phyloP scores from a whole-genome alignment of 495 filamentous ascomycete genomes.

The Cryomyces minteri region DNA sequence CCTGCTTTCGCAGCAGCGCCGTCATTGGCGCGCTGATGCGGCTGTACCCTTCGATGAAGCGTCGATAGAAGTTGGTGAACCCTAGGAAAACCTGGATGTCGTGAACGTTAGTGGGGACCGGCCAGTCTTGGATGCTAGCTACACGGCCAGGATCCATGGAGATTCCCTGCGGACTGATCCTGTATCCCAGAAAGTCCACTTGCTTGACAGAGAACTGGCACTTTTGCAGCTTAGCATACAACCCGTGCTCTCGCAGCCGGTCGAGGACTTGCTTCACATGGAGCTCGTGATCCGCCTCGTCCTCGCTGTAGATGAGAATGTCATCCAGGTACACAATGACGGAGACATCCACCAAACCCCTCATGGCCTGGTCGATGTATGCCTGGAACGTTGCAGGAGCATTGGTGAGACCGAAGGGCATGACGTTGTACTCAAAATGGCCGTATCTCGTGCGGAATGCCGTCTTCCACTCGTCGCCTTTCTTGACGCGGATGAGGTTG shows the following conservation, averaged over 20 bases:
- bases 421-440: slow-evolving; percentile 1
- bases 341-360: slow-evolving; percentile 1
- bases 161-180: slow-evolving; percentile 11
- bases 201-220: slow-evolving; percentile 16
- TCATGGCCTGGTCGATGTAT: slow-evolving; percentile 1
- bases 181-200: slow-evolving; percentile 17
- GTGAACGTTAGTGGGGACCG: slow-evolving; percentile 3
- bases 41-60: slow-evolving; percentile 1
- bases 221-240: slow-evolving; percentile 16
- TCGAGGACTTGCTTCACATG: background rate
- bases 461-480: slow-evolving; percentile 3
- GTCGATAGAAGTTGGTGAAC: slow-evolving; percentile 2
- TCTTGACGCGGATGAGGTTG: background rate
- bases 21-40: background rate
- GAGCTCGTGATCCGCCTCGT: background rate
- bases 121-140: slow-evolving; percentile 3
- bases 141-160: slow-evolving; percentile 15
- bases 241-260: background rate
- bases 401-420: slow-evolving; percentile 4
- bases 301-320: slow-evolving; percentile 2
- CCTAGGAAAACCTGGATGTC: slow-evolving; percentile 2
- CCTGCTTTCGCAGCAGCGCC: background rate
- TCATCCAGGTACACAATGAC: slow-evolving; percentile 4
- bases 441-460: slow-evolving; percentile 1
- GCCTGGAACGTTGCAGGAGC: slow-evolving; percentile 1